These are phyloP conservation scores for Beauveria sp. DNA, from an alignment of 2,329 filamentous ascomycete genomes.

Conservation along the genomic window DNA sequence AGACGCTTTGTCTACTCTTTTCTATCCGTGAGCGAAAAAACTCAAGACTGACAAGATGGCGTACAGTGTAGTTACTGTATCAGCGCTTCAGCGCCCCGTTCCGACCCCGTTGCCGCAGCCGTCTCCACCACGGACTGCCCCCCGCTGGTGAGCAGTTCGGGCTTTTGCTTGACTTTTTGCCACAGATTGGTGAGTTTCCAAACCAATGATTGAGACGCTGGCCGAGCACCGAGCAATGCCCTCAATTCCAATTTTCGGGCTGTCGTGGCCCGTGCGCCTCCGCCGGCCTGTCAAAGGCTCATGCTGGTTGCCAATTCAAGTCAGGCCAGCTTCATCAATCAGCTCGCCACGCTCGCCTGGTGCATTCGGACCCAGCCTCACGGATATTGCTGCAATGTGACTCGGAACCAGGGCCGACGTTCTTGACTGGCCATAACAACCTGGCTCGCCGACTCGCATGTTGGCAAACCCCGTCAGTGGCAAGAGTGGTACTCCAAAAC, in stretches of 20 bases:
- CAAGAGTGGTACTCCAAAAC: not conserved
- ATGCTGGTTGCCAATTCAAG: not conserved
- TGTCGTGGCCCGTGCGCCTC: not conserved
- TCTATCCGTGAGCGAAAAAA: not conserved
- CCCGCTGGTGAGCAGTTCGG: not conserved
- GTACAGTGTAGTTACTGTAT: too few species aligned
- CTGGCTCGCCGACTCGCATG: not conserved
- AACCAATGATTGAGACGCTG: constrained; percentile 4
- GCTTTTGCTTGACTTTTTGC: not conserved
- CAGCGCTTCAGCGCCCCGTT: too few species aligned
- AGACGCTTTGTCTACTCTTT: not conserved
- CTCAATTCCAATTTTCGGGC: constrained; percentile 1
- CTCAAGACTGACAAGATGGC: not conserved
- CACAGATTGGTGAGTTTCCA: not conserved
- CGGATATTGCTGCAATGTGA: not conserved
- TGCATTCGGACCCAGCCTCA: not conserved
- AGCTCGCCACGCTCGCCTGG: not conserved
- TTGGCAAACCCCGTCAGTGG: not conserved
- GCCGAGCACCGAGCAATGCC: not conserved
- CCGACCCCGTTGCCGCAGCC: not conserved
- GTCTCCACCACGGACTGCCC: not conserved
- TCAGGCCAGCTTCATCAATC: not conserved
- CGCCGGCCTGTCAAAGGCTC: not conserved
- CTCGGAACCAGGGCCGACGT: not conserved
- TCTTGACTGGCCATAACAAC: not conserved